Evolutionary conservation across 2,329 filamentous ascomycete species (phyloP), one percentile per base, ranked within the genome.

Genomic region (Cercospora janseana): DNA sequence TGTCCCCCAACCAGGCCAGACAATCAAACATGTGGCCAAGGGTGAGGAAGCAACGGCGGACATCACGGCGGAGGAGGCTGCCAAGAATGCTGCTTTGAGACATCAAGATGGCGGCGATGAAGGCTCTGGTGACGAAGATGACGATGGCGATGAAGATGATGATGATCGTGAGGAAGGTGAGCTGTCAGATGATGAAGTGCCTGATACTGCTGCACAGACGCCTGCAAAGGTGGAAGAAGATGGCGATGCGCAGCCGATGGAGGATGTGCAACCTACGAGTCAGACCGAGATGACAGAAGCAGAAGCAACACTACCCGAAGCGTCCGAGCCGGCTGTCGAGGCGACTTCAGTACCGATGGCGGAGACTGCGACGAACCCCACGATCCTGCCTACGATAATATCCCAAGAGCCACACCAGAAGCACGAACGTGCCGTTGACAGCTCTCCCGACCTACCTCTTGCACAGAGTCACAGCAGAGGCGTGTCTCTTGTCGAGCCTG

Each of bases 101-200:
- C 69, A 69, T 40, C 60, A 64, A 9, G 72, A 73, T 7, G 72
- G 70, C n/a, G 70, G 56, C 21, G 75, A 75, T 4, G 71, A 73
- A 4, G 73, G 71, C 9, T 70, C 74, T 2, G 76, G 73, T 4
- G 72, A 71, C 3, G 75, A 75, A 21, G 77, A 78, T 35, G 77
- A 73, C n/a, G 76, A 77, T 27, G 72, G 71, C 1, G 73, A 70
- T 8, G 72, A 75, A 13, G 73, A 74, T n/a, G 73, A 75, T 10
- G 44, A 47, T 21, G 68, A 72, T 42, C 55, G 62, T 27, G 66
- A 69, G 35, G 67, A 67, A 10, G 67, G 65, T 23, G 65, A 69
- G 47, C 55, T 65, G 3, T 60, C 60, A 7, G 66, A 66, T 24
- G 64, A 66, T 3, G 62, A 62, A 43, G 61, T 54, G 23, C 57